phyloP scores from a whole-genome alignment of 106 monocot genomes.

The Iris macrosiphon region DNA sequence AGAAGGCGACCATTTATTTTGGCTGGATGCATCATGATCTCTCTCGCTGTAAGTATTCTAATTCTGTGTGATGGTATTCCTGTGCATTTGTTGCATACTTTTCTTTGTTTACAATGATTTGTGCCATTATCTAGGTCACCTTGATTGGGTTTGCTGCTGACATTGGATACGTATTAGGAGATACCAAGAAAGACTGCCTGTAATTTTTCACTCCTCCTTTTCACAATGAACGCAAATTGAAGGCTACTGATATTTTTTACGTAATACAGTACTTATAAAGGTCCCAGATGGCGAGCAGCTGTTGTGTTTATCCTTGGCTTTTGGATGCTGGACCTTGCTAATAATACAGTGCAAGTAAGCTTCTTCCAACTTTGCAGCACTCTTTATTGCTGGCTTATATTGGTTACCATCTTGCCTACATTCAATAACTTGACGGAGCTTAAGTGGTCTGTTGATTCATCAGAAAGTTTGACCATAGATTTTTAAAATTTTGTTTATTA shows the following conservation, averaged over 20 bases:
- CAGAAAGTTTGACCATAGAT: neutral
- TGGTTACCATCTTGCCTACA: neutral
- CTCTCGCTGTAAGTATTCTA: slow-evolving; percentile 62
- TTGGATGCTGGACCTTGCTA: slow-evolving; percentile 99
- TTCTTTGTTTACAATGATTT: no score
- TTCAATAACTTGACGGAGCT: neutral
- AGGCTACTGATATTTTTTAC: neutral
- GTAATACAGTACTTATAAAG: slow-evolving; percentile 57
- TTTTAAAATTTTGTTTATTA: neutral
- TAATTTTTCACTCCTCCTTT: slow-evolving; percentile 22
- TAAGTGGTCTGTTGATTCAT: neutral
- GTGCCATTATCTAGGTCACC: slow-evolving; percentile 72
- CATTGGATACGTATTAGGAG: slow-evolving; percentile 79
- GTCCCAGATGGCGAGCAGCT: slow-evolving; percentile 75
- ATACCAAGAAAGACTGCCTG: slow-evolving; percentile 81
- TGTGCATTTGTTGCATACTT: neutral
- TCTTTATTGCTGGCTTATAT: no score
- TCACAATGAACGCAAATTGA: neutral
- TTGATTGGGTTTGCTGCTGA: slow-evolving; percentile 96
- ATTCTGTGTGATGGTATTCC: neutral
- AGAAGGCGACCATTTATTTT: slow-evolving; percentile 91
- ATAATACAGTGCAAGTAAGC: slow-evolving; percentile 93
- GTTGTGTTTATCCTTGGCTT: slow-evolving; percentile 83
- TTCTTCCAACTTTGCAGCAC: slow-evolving; percentile 4
- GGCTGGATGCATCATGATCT: slow-evolving; percentile 71